Evolutionary conservation across 177 flowering plant genomes (phyloP), one percentile per base, ranked within the genome.

Genomic region (Tripterygium wilfordii): DNA sequence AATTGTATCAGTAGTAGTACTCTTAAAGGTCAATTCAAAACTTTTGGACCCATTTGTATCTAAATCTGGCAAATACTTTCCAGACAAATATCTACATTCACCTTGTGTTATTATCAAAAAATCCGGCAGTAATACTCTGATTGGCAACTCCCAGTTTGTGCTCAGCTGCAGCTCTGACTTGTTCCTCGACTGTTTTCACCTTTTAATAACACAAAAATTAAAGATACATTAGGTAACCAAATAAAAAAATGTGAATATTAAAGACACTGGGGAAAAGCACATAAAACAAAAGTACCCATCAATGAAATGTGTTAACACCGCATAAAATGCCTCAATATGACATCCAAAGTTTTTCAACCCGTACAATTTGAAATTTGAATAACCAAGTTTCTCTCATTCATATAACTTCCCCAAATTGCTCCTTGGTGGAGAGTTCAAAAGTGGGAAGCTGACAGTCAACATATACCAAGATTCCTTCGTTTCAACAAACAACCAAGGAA

Each of bases 111-210:
- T 94, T 94, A 61, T 94, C 99, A 66, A 94, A 94, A 60, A 94
- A 94, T 1, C 99, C 99, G 64, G 99, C 99, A 56, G 99, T 94
- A 50, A 94, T 94, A 58, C 99, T 94, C 69, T 94, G 99, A 65
- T 94, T 94, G 10, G 99, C 99, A 64, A 94, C 97, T 57, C 99
- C 97, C 38, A 94, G 76, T 67, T 94, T 94, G 66, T 94, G 99
- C 75, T 94, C 99, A 29, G 99, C 99, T 41, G 99, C 62, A 64
- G 97, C 97, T 76, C 99, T 83, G 35, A 94, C 99, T 77, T 87
- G 97, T 62, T 94, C 99, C 66, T 94, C 99, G 44, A 94, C 99
- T 40, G 97, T 78, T 60, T 84, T 61, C 44, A 94, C 94, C 97
- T 92, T 52, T 23, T 45, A 15, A 33, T 14, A 52, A 27, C 25